Evolutionary conservation across 257 asterid species (phyloP), one percentile per base, ranked within the genome.

Genomic region (Przewalskia tangutica): DNA sequence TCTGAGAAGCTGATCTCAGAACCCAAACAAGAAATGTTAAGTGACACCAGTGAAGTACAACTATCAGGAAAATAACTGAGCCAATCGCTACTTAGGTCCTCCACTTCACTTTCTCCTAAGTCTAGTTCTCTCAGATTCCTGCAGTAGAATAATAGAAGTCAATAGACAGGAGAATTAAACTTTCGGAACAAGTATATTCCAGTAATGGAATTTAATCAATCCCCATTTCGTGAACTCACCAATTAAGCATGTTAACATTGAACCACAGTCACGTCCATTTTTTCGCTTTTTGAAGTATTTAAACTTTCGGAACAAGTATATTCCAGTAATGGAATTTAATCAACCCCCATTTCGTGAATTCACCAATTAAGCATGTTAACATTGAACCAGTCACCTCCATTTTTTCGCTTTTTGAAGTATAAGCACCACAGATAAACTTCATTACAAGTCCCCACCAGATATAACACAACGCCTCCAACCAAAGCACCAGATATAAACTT

Each of bases 21-120:
- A 67, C 65, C 76, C 59, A 88, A 77, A 83, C 89, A 85, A 67
- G 91, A 79, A 65, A 89, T 86, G 79, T 88, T 87, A 32, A 89
- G 86, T 8, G 90, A 83, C 59, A 84, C 91, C 73, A 89, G 77
- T 14, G 91, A 88, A 7, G 88, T 86, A 79, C 73, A 85, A 17
- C 82, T 81, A 54, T 88, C 90, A 10, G 93, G 89, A 77, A 89
- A 88, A 68, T 89, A 83, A 75, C 84, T 86, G 10, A 89, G 88
- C 93, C 93, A 89, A 32, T 85, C 87, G 23, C 91, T 90, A 78
- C 91, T 87, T n/a, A 84, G 82, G 81, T 88, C 91, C 83, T 88
- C 93, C 77, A 85, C 85, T 16, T 86, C 93, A 68, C 89, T 84
- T 80, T 89, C 93, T 17, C 88, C 87, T 81, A 89, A 81, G 77